Base-by-base conservation (phyloP, 2,329 filamentous ascomycete genomes). In the Leptographium procerum region DNA sequence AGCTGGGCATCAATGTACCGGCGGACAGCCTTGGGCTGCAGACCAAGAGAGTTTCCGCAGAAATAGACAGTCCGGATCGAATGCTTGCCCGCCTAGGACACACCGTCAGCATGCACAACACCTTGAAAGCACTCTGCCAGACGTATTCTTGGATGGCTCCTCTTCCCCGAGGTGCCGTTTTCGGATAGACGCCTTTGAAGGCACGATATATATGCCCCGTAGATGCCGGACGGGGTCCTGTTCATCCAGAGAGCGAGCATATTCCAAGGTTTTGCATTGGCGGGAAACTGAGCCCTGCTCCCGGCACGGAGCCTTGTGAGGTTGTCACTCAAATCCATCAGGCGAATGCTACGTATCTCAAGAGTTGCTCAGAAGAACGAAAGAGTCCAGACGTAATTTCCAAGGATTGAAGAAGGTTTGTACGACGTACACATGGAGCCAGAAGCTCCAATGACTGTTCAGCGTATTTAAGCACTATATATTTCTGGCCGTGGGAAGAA, bases 1-100 rank as follows among this genome's bases (percentile, higher is more conserved):
- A 95, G 79, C 64, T 95, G 90, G 6, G 83, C 80, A 52, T 85
- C 76, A 61, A 95, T 73, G 62, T 89, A 85, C 19, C 78, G 73
- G 22, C 80, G 76, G 0, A 86, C 84, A 16, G 80, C 80, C 61
- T 81, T 83, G 51, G 91, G 90, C 69, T 96, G 91, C 4, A 92
- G 81, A 43, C 91, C 91, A 1, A 96, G 80, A 0, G 90, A 95
- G 74, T 96, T 95, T 59, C 91, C 91, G 64, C 90, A 92, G 62
- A 96, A 84, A 71, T 96, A 96, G 60, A 89, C 85, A 60, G 78
- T n/a, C 81, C 53, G 74, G 72, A 31, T 76, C 73, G n/a, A n/a
- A 47, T n/a, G 50, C 50, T n/a, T n/a, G n/a, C n/a, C n/a, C n/a
- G n/a, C n/a, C n/a, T n/a, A n/a, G n/a, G n/a, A n/a, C n/a, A n/a